A percentile compares a stretch with the other conserved stretches of the same genome.
These are phyloP conservation scores for Bolboschoenoplectus hybrid DNA, from an alignment of 202 grass and related monocot species.

Conservation along the genomic window DNA sequence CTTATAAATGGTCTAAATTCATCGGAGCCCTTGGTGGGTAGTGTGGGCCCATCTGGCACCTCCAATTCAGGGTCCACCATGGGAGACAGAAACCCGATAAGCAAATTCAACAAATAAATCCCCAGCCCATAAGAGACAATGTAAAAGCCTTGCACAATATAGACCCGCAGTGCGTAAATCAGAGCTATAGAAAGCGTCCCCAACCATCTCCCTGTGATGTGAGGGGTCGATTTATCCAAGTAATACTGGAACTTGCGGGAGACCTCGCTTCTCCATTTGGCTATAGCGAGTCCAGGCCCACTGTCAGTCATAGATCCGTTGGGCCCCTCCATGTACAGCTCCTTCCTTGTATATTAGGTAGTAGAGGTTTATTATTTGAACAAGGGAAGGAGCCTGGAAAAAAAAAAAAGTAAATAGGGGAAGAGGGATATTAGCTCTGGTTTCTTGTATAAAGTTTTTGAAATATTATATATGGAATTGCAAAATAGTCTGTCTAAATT, in stretches of 20 bases:
- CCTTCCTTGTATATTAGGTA: slow-evolving; percentile 19
- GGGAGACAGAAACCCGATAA: slow-evolving; percentile 87
- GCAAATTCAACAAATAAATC: slow-evolving; percentile 89
- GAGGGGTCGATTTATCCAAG: slow-evolving; percentile 85
- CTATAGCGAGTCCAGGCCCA: slow-evolving; percentile 39
- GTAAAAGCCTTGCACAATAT: slow-evolving; percentile 79
- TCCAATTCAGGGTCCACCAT: slow-evolving; percentile 89
- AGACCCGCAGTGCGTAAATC: slow-evolving; percentile 72
- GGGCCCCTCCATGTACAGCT: slow-evolving; percentile 56
- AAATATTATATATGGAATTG: neutral
- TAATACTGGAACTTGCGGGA: slow-evolving; percentile 80
- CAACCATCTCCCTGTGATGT: slow-evolving; percentile 70
- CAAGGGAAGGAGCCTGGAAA: slow-evolving; percentile 12
- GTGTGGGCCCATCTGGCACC: slow-evolving; percentile 58
- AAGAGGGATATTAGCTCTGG: neutral
- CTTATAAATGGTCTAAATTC: slow-evolving; percentile 91
- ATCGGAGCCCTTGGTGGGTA: slow-evolving; percentile 74
- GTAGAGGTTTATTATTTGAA: slow-evolving; percentile 19
- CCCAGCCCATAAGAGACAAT: slow-evolving; percentile 74
- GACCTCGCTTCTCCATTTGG: slow-evolving; percentile 68
- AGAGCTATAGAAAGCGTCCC: slow-evolving; percentile 59
- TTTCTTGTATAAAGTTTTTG: neutral
- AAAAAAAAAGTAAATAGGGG: neutral
- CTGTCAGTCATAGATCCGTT: slow-evolving; percentile 37
- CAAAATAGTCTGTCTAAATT: slow-evolving; percentile 7